Evolutionary conservation across 108 stramenopile species (phyloP), one percentile per base, ranked within the genome.

Genomic region (Skeletonema potamos): DNA sequence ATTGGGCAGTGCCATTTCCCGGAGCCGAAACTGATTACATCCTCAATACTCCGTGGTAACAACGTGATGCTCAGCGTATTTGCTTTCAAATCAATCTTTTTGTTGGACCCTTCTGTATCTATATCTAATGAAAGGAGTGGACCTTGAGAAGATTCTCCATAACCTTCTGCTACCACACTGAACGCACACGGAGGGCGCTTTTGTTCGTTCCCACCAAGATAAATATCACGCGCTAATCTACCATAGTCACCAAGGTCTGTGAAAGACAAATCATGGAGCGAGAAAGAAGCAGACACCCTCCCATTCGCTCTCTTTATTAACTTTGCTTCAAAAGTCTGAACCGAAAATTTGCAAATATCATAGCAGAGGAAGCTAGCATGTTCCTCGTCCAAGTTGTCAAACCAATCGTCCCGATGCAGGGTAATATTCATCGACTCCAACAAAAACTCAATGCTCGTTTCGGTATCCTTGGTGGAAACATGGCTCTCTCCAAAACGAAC

Each of bases 241-340:
- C 85, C 88, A 10, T 36, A 37, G 62, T 89, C 85, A 26, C 89
- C 87, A 22, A 90, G 51, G 66, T 90, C 89, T 62, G 77, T 84
- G 24, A 87, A 60, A 4, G 72, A 74, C 34, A 89, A 54, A 18
- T 83, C 79, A 37, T 69, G 71, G 29, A 89, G 54, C 6, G 82
- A 72, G 3, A 89, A 37, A 6, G 68, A 54, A 60, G 81, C 66
- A n/a, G 76, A 77, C 12, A 27, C 54, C 27, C 82, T 74, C 4
- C 81, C 81, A 36, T 54, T 44, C 4, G 51, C 59, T 63, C 62
- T 61, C 5, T 55, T 20, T 27, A 27, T 62, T 29, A 72, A 4
- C 1, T 37, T 48, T 12, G 79, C 48, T 28, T 85, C 81, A 28
- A 86, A 72, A 22, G 60, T 28, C 28, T 80, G 43, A 2, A 88